Evolutionary conservation across 2,329 filamentous ascomycete species (phyloP).

Genomic region (Magnaporthales sp.): DNA sequence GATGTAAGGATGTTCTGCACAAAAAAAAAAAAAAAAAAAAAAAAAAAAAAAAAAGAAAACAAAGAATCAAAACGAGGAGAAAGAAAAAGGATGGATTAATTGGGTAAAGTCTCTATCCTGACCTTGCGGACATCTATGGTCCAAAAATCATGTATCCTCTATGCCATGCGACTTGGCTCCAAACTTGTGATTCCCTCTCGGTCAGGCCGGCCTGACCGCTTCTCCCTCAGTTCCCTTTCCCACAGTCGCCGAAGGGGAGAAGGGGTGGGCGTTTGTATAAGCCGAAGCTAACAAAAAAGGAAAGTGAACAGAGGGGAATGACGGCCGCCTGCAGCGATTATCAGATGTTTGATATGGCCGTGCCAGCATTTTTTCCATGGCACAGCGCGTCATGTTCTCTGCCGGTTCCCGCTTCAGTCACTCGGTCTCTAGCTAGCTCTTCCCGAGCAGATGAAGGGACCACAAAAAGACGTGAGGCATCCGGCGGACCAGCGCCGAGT

Average conservation of each 20-base stretch:
- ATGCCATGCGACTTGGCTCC: not conserved
- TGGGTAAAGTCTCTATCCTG: not conserved
- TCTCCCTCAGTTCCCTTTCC: not conserved
- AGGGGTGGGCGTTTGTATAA: not conserved
- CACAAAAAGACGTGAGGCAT: not conserved
- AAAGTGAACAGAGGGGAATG: not conserved
- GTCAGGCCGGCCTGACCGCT: not conserved
- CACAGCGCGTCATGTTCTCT: not conserved
- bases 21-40: constrained; percentile 4
- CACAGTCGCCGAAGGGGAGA: not conserved
- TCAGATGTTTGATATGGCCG: not conserved
- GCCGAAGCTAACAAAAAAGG: not conserved
- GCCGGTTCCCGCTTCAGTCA: not conserved
- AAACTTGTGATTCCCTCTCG: not conserved
- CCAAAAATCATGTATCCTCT: not conserved
- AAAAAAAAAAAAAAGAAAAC: constrained; percentile 1
- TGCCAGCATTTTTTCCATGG: not conserved
- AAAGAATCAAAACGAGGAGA: constrained; percentile 1
- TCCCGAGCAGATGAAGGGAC: not conserved
- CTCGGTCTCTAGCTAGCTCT: not conserved
- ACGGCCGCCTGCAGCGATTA: not conserved
- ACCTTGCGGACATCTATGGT: constrained; percentile 4
- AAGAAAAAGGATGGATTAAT: constrained; percentile 3
- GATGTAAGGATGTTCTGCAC: not conserved
- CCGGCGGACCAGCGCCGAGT: too few species aligned